Base-by-base conservation (phyloP, 2,329 filamentous ascomycete species). In the Alternaria arborescens region DNA sequence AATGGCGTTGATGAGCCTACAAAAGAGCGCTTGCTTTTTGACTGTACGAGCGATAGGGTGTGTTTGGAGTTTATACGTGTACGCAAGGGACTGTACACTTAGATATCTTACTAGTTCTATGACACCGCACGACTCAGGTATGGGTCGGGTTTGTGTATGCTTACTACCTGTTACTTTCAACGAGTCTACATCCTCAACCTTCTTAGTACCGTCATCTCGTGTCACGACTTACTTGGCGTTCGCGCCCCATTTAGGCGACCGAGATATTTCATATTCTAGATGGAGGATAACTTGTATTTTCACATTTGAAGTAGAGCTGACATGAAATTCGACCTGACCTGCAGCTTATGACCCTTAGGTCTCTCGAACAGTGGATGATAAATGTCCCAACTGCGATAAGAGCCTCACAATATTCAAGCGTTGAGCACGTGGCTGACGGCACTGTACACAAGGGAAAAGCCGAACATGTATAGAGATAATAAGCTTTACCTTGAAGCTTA, bases 11-110 rank as follows among this genome's bases (percentile, higher is more conserved):
- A 24, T 26, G 16, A 20, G 8, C 30, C 20, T 34, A 26, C 20
- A 28, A 52, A 42, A 52, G 26, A 14, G 22, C 36, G 32, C 24
- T 52, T 52, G 11, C 50, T 28, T 36, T 40, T 42, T 24, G 24
- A 43, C 38, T 30, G 40, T 42, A 32, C 26, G 51, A 53, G 51
- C 51, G 51, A 53, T 18, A 10, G 8, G 32, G 47, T 51, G 47
- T 53, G 51, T 34, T 34, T 26, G 51, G 51, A 44, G 51, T 53
- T 53, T n/a, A 42, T n/a, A 30, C 38, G 32, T 42, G 50, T 42
- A 12, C 36, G 12, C 36, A 22, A 30, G 24, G 36, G 38, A 14
- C 8, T 53, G 36, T 43, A 53, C 14, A n/a, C 28, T 44, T 53
- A 34, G 51, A 34, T 53, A 44, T 34, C 51, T 44, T 16, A 10